Conservation (phyloP, 495 filamentous ascomycete genomes). For the Penicillium verhagenii region DNA sequence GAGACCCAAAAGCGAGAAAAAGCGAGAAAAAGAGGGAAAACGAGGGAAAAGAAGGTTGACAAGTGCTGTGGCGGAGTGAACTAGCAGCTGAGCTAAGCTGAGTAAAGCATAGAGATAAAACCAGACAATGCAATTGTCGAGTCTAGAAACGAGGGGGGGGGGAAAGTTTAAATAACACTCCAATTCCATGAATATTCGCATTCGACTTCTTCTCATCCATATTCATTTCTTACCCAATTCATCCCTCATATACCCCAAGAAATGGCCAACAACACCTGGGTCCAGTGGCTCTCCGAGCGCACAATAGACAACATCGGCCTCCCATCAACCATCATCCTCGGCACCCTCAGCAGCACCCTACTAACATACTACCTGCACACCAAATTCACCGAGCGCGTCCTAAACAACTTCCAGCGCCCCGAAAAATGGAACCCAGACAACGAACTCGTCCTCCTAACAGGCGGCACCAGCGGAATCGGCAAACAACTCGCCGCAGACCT, state of each 20-base stretch:
- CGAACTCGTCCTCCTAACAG: background rate
- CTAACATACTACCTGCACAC: background rate
- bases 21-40: too few species aligned
- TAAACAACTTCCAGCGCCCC: background rate
- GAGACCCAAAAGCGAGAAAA: background rate
- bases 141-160: too few species aligned
- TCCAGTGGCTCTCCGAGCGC: background rate
- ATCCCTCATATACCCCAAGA: too few species aligned
- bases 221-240: too few species aligned
- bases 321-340: background rate
- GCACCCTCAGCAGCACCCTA: background rate
- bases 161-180: too few species aligned
- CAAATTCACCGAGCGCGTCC: background rate
- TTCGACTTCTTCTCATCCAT: too few species aligned
- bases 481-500: slow-evolving; percentile 1
- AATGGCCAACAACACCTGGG: background rate
- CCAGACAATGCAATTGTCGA: too few species aligned
- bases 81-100: too few species aligned
- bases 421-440: background rate
- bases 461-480: background rate
- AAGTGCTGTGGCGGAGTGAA: too few species aligned
- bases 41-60: too few species aligned
- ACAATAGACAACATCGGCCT: background rate
- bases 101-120: too few species aligned
- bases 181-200: too few species aligned